A percentile compares a stretch with the other conserved stretches of the same genome.
phyloP scores from a whole-genome alignment of 2,329 filamentous ascomycete species.

The Aspergillus phoenicis region DNA sequence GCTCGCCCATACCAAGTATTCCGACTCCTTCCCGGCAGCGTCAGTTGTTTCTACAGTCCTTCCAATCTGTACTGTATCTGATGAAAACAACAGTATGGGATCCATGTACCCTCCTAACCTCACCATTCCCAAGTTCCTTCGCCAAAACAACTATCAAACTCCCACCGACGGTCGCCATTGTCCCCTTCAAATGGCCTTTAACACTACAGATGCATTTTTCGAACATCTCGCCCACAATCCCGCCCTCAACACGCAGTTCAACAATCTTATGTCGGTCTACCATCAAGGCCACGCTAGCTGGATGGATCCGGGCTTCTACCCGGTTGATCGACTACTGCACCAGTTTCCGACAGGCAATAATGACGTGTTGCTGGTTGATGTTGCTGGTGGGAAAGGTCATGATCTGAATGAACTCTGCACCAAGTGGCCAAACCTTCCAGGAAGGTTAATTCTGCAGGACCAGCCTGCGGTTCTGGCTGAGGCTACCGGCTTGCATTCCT shows the following conservation, averaged over 20 bases:
- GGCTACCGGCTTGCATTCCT: constrained; percentile 10
- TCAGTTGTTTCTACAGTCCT: constrained; percentile 4
- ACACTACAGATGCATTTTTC: constrained; percentile 29
- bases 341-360: background rate
- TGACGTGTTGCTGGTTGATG: constrained; percentile 42
- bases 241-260: constrained; percentile 20
- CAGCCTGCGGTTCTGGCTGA: constrained; percentile 40
- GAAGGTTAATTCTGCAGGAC: constrained; percentile 54
- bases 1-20: constrained; percentile 26
- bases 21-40: constrained; percentile 30
- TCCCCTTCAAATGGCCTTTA: constrained; percentile 28
- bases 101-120: constrained; percentile 20
- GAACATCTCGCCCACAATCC: constrained; percentile 27
- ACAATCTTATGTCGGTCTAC: constrained; percentile 26
- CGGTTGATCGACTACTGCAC: constrained; percentile 15
- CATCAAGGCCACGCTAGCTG: constrained; percentile 25
- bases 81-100: constrained; percentile 18
- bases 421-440: constrained; percentile 26
- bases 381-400: constrained; percentile 48
- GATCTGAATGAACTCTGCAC: constrained; percentile 22
- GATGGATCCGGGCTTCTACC: constrained; percentile 33
- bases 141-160: constrained; percentile 27
- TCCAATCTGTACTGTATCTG: background rate
- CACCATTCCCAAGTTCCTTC: constrained; percentile 26
- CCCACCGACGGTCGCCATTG: constrained; percentile 25